Percentiles rank a stretch among this genome's conserved stretches.
Evolutionary conservation across 257 asterid genomes (phyloP).

Genomic region (Nicotiana otophora): DNA sequence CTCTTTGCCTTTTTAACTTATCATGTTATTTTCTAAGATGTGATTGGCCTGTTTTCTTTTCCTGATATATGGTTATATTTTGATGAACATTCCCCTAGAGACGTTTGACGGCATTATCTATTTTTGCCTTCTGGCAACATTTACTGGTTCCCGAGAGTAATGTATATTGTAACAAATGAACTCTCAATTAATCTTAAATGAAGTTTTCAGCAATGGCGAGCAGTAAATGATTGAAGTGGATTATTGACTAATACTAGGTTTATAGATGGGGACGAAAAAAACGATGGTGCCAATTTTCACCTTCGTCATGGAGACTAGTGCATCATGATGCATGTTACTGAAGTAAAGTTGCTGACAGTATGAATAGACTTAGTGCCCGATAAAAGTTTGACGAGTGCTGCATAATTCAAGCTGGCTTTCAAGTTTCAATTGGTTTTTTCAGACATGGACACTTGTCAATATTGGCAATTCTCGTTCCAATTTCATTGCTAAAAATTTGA

Average conservation of each 20-base stretch:
- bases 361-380: background rate
- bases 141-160: background rate
- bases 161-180: background rate
- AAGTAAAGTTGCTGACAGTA: background rate
- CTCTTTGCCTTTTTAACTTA: background rate
- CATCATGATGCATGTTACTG: background rate
- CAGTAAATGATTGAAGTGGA: background rate
- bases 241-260: background rate
- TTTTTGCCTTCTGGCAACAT: background rate
- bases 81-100: background rate
- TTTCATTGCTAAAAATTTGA: background rate
- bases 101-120: background rate
- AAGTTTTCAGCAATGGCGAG: background rate
- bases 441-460: background rate
- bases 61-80: background rate
- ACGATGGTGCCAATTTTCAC: background rate
- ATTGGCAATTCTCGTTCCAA: background rate
- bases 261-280: background rate
- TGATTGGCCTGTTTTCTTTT: background rate
- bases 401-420: background rate
- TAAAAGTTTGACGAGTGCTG: background rate
- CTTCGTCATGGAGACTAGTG: background rate
- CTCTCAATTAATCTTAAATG: background rate
- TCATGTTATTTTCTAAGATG: background rate
- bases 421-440: background rate